A percentile compares a stretch with the other conserved stretches of the same genome.
phyloP scores from a whole-genome alignment of 306 rosid species.

The Cercis canadensis region DNA sequence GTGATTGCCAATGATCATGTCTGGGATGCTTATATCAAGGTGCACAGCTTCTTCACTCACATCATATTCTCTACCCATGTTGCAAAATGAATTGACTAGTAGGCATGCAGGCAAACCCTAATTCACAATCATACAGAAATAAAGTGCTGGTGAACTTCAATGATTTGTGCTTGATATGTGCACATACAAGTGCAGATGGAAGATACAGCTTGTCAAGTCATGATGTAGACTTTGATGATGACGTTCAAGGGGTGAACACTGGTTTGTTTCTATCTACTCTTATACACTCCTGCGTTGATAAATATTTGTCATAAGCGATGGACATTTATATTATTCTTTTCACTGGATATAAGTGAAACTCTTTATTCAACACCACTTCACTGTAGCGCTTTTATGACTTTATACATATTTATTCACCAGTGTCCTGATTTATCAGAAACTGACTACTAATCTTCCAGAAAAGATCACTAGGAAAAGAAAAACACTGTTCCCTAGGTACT shows the following conservation, averaged over 20 bases:
- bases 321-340: slow-evolving; percentile 3
- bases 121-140: slow-evolving; percentile 51
- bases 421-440: background rate
- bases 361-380: background rate
- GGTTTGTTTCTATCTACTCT: slow-evolving; percentile 46
- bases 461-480: background rate
- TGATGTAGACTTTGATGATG: slow-evolving; percentile 59
- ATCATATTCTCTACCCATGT: background rate
- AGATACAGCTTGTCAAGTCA: slow-evolving; percentile 72
- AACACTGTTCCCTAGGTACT: background rate
- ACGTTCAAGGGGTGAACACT: slow-evolving; percentile 47
- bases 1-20: slow-evolving; percentile 47
- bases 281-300: slow-evolving; percentile 25
- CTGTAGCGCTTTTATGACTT: background rate
- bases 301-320: slow-evolving; percentile 1
- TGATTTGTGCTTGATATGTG: slow-evolving; percentile 60
- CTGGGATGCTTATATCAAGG: slow-evolving; percentile 62
- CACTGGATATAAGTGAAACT: background rate
- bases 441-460: background rate
- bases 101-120: slow-evolving; percentile 57
- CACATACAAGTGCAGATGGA: slow-evolving; percentile 66
- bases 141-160: slow-evolving; percentile 47
- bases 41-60: slow-evolving; percentile 24
- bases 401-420: background rate
- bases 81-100: slow-evolving; percentile 27